Conservation (phyloP, 768 basidiomycete genomes). For the Solioccasus polychromus region DNA sequence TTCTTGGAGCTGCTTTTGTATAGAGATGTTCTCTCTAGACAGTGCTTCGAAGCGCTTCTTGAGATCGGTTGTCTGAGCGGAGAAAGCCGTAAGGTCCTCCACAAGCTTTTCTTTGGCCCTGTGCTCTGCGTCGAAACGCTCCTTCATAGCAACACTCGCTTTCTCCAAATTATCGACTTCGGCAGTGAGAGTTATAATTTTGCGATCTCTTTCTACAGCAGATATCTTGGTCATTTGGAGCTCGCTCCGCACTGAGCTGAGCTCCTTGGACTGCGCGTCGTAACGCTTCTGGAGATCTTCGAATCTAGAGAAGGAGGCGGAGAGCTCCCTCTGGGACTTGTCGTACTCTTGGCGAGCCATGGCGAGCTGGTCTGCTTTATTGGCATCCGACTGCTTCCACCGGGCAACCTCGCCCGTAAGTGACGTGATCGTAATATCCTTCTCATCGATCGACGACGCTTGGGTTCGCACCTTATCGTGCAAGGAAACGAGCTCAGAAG, state of each 20-base stretch:
- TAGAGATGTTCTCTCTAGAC: no score
- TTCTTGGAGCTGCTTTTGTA: conserved; percentile 1
- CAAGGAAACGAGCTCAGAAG: background rate
- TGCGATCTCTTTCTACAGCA: background rate
- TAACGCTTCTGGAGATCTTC: background rate
- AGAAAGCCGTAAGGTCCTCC: background rate
- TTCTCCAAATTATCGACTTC: background rate
- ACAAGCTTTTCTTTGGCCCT: background rate
- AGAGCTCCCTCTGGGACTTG: background rate
- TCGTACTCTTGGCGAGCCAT: background rate
- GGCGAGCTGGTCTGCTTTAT: background rate
- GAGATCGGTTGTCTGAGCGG: background rate
- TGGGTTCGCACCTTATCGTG: background rate
- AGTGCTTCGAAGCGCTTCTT: background rate
- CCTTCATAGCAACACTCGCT: background rate
- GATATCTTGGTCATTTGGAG: background rate
- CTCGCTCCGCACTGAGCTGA: background rate
- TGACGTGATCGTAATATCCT: background rate
- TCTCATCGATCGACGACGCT: background rate
- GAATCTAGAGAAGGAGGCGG: background rate
- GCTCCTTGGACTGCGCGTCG: background rate
- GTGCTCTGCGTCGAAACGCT: background rate
- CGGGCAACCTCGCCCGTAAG: background rate
- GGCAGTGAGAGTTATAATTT: background rate
- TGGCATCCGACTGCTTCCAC: background rate